phyloP scores from a whole-genome alignment of 768 basidiomycete species.

The Fomitopsis pulvina region DNA sequence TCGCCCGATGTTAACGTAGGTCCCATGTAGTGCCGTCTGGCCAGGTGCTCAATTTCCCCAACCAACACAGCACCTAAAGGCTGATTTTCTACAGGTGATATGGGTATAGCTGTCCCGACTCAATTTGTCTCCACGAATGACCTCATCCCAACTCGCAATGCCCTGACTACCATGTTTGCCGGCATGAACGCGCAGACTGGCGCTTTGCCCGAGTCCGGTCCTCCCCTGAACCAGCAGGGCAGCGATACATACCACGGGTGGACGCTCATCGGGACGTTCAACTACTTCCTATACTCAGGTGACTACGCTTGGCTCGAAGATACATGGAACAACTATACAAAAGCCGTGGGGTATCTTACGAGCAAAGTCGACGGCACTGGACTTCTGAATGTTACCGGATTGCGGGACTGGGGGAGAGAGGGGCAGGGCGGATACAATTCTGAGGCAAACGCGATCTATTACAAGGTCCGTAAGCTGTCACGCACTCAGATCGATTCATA shows the following conservation, averaged over 20 bases:
- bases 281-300: conserved; percentile 51
- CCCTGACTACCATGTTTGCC: conserved; percentile 52
- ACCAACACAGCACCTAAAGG: not conserved
- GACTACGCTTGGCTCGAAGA: conserved; percentile 43
- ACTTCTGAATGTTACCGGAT: conserved; percentile 49
- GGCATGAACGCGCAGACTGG: conserved; percentile 46
- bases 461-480: conserved; percentile 28
- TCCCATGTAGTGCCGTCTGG: conserved; percentile 42
- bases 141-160: conserved; percentile 47
- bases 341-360: conserved; percentile 47
- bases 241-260: conserved; percentile 51
- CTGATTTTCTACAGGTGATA: conserved; percentile 35
- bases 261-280: conserved; percentile 54
- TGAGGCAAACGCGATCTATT: conserved; percentile 50
- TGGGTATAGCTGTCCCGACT: conserved; percentile 57
- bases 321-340: conserved; percentile 51
- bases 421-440: conserved; percentile 52
- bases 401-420: conserved; percentile 50
- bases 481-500: not conserved
- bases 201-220: conserved; percentile 47
- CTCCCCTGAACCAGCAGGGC: conserved; percentile 38
- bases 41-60: conserved; percentile 29
- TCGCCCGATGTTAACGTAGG: conserved; percentile 10
- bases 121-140: conserved; percentile 59
- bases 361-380: conserved; percentile 43